Percentiles rank a stretch among this genome's conserved stretches.
Conservation (phyloP, 2,329 filamentous ascomycete genomes). For the Cladosporium halotolerans region DNA sequence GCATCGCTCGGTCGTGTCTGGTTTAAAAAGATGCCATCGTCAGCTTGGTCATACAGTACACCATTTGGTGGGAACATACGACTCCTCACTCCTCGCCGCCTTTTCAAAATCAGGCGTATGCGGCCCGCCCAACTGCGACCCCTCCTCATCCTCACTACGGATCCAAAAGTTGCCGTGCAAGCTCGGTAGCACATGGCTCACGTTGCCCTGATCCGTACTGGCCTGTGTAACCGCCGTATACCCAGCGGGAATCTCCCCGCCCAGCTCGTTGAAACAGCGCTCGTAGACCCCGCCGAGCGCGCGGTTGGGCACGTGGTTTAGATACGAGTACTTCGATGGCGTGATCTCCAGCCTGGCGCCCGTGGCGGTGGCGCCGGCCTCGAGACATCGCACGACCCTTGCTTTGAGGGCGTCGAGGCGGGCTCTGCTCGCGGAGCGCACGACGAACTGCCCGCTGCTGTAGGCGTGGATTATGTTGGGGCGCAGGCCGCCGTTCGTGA, state of each 20-base stretch:
- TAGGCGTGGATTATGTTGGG: conserved; percentile 39
- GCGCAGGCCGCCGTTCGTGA: conserved; percentile 24
- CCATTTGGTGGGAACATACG: conserved; percentile 28
- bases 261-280: conserved; percentile 28
- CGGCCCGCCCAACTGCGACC: conserved; percentile 29
- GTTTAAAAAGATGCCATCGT: background rate
- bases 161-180: conserved; percentile 48
- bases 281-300: conserved; percentile 34
- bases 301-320: conserved; percentile 51
- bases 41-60: background rate
- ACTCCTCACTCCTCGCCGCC: conserved; percentile 31
- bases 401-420: conserved; percentile 28
- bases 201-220: conserved; percentile 55
- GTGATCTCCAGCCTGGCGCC: conserved; percentile 35
- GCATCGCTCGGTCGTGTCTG: conserved; percentile 19
- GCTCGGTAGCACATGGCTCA: conserved; percentile 53
- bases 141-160: conserved; percentile 26
- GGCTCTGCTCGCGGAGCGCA: conserved; percentile 28
- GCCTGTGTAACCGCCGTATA: conserved; percentile 43
- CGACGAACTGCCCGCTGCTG: conserved; percentile 32
- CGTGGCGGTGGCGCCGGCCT: conserved; percentile 37
- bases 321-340: conserved; percentile 39
- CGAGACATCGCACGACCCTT: conserved; percentile 38
- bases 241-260: conserved; percentile 27
- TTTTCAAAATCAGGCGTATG: conserved; percentile 37